A percentile compares a stretch with the other conserved stretches of the same genome.
These are phyloP conservation scores for Populus alba DNA, from an alignment of 345 rosid species.

Conservation along the genomic window DNA sequence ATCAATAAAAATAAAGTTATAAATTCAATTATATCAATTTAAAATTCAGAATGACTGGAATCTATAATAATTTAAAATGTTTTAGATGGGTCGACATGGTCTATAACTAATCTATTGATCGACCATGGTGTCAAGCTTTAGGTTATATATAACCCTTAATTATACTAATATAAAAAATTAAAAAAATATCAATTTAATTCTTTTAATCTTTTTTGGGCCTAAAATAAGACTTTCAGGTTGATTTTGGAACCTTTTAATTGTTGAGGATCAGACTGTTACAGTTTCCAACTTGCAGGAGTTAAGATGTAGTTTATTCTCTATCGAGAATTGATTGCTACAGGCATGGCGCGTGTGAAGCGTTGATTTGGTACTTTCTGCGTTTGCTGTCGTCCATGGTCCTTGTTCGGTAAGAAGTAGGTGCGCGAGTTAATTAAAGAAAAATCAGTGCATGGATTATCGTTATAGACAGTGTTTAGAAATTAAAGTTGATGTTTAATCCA, in stretches of 20 bases:
- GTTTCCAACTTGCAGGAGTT: background rate
- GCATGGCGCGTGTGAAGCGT: background rate
- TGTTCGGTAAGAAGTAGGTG: background rate
- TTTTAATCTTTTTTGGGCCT: background rate
- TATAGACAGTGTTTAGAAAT: too few relatives aligned
- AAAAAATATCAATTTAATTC: too few relatives aligned
- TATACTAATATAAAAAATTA: too few relatives aligned
- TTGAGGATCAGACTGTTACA: background rate
- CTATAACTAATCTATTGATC: too few relatives aligned
- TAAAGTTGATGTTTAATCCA: too few relatives aligned
- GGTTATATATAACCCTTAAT: too few relatives aligned
- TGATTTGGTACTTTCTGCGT: background rate
- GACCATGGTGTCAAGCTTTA: too few relatives aligned
- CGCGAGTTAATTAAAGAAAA: background rate
- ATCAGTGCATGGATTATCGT: background rate
- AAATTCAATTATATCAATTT: too few relatives aligned
- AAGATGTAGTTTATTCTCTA: background rate
- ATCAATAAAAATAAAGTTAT: too few relatives aligned
- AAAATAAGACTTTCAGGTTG: background rate
- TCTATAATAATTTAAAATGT: too few relatives aligned
- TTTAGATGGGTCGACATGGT: too few relatives aligned
- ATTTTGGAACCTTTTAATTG: background rate
- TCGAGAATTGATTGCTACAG: background rate
- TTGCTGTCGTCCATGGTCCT: background rate
- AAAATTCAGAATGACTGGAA: too few relatives aligned